Base-by-base conservation (phyloP, 2,329 filamentous ascomycete genomes). In the Pestalotiopsis sp. region DNA sequence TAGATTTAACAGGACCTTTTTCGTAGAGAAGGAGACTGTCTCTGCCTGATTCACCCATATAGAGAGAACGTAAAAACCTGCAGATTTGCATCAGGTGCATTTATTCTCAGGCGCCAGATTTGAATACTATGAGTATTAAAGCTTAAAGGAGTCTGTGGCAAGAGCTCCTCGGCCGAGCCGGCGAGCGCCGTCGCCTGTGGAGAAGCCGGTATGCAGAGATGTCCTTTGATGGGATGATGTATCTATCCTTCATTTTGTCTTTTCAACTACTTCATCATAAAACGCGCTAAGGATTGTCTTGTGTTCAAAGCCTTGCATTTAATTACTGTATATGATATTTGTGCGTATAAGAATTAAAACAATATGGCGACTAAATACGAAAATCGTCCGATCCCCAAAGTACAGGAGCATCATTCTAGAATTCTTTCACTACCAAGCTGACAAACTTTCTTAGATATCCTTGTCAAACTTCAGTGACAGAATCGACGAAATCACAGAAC, bases 401-500 rank as follows among this genome's bases (percentile, higher is more conserved):
- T 52, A 20, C 17, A 20, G 3, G 20, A 52, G 4, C 4, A 20
- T 52, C 6, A 1, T 20, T n/a, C 14, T n/a, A n/a, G 17, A 20
- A 20, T 52, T 23, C 13, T 2, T 4, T 4, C 20, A 9, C 45
- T 14, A 52, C 3, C 4, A 7, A 6, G 6, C n/a, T 9, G 17
- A 52, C 9, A n/a, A 11, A 20, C 5, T 3, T 9, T 20, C 1
- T 4, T 2, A 79, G 67, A 85, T 89, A 71, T 88, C 86, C 1
- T 78, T 89, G 11, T 78, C 75, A 41, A 76, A 87, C 74, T 88
- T 87, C 70, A 79, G 84, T 38, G 71, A 75, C 2, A 83, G 86
- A 59, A 82, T 86, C 71, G 81, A 85, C 64, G 78, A 83, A 41
- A 88, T 89, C 69, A 86, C 86, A 0, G 67, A 74, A 2, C 77